Evolutionary conservation across 805 yeast species (phyloP), one percentile per base, ranked within the genome.

Genomic region (Saccharomycopsis fibuligera): DNA sequence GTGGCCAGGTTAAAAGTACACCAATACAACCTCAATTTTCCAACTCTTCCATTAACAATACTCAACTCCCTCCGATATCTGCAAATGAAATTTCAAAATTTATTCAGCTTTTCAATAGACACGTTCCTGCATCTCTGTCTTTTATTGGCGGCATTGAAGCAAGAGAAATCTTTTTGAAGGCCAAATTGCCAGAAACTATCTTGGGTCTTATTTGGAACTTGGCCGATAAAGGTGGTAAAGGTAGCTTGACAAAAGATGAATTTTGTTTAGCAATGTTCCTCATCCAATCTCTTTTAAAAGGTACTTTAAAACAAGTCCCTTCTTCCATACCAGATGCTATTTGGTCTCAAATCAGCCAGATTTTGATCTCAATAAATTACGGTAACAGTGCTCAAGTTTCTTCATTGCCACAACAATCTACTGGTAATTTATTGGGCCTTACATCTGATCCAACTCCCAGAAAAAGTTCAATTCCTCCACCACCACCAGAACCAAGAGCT

Each of bases 221-320:
- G 49, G 93, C 86, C 39, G 99, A 93, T 62, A 78, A 80, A 53
- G 75, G 76, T 47, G 81, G 81, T 57, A 66, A 76, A 1, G 99
- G 99, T 4, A 71, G 76, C 48, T 76, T 93, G 58, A 73, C 76
- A 49, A 76, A 81, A 60, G 74, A 81, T 14, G 90, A 87, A 62
- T 93, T 93, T 58, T 78, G 87, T 40, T 77, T 91, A 58, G 97
- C 98, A 5, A 91, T 93, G 99, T 95, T 86, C 65, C 73, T 93
- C 61, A 87, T 93, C 55, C 97, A 91, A 64, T 81, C 88, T 56
- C 68, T 83, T 29, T 70, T 88, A 59, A 76, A 79, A 58, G 86
- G 88, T 35, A 57, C 78, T 2, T 66, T 88, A 57, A 74, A 73
- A 44, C 76, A 79, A 44, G 68, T 88, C 58, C 82, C 86, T 5